Base-by-base conservation (phyloP, 768 basidiomycete genomes). In the Pleurotus tuoliensis region DNA sequence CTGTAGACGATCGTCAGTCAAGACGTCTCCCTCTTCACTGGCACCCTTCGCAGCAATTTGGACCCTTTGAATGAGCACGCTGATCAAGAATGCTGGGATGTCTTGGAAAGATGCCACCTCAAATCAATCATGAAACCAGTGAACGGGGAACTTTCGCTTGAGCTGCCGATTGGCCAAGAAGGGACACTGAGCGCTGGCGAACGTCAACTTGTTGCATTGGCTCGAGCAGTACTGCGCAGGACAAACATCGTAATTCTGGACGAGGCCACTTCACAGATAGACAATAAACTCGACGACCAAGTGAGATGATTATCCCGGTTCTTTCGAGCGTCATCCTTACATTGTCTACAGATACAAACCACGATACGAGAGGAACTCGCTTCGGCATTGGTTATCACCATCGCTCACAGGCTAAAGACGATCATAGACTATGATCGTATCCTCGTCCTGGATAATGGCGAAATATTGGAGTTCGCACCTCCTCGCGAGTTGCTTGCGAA, bases 361-460 rank as follows among this genome's bases (percentile, higher is more conserved):
- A 90, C 88, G 0, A 84, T 91, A 34, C 79, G 87, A 25, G 84
- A 88, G 63, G 88, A 90, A 67, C 81, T 94, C 52, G 68, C 76
- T 1, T 78, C 80, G 9, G 81, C 87, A 0, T 86, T 92, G 16
- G 85, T 94, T 16, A 81, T 94, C 38, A 92, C 90, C 7, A 92
- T 94, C 56, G 92, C 92, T 3, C 92, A 92, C 71, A 76, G 88
- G 12, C 73, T 91, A 18, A 83, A 83, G 65, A 91, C 89, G 0
- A 82, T 91, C 55, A 83, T 92, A 59, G 85, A 92, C 67, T 83
- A 90, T 68, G 83, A 86, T 70, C 75, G 85, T 12, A 75, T 94
- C 62, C 71, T 92, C 62, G 87, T 92, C n/a, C 70, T 91, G 18
- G 86, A 84, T 53, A 76, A 80, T 15, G 92, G 92, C 1, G 75